phyloP scores from a whole-genome alignment of 2,329 filamentous ascomycete species.

The Celoporthe dispersa region DNA sequence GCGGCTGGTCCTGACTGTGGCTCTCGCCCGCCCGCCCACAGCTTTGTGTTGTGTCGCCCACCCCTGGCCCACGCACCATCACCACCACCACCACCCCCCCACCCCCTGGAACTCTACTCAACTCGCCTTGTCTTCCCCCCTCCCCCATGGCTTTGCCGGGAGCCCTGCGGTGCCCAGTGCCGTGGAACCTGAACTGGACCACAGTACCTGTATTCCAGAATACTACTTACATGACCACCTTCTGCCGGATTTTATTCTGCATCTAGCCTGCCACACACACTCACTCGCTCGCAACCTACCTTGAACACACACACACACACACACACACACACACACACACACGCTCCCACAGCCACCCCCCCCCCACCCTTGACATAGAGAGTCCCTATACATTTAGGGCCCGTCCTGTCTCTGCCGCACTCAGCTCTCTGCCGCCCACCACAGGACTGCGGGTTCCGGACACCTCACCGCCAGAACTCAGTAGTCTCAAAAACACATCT shows the following conservation, averaged over 20 bases:
- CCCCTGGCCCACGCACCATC: constrained; percentile 13
- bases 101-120: constrained; percentile 18
- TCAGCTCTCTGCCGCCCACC: not conserved
- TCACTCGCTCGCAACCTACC: not conserved
- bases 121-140: constrained; percentile 20
- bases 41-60: not conserved
- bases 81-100: not conserved
- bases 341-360: not conserved
- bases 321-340: not conserved
- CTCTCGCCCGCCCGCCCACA: constrained; percentile 11
- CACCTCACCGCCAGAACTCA: constrained; percentile 11
- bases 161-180: constrained; percentile 6
- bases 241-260: constrained; percentile 17
- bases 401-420: constrained; percentile 5
- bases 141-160: constrained; percentile 10
- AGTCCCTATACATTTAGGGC: constrained; percentile 4
- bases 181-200: constrained; percentile 10
- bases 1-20: constrained; percentile 18
- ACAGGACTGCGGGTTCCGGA: not conserved
- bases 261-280: constrained; percentile 9
- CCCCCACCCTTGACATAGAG: not conserved
- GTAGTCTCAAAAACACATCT: not conserved
- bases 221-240: constrained; percentile 22
- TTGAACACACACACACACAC: not conserved
- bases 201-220: constrained; percentile 2